Evolutionary conservation across 495 filamentous ascomycete genomes (phyloP).

Genomic region (Cenococcum geophilum): DNA sequence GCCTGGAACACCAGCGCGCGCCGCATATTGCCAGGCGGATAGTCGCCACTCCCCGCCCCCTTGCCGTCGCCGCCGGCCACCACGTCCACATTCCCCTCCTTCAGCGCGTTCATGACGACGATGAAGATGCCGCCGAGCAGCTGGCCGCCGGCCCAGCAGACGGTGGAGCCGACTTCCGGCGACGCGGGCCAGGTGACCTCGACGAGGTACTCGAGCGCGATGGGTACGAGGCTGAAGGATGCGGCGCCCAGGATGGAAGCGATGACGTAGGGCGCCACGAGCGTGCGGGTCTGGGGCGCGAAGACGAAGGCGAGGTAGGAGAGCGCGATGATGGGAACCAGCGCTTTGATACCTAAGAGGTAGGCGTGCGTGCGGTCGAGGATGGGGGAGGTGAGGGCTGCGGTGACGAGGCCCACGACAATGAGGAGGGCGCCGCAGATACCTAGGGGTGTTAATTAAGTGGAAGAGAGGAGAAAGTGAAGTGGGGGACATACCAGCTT

Average conservation of each 20-base stretch:
- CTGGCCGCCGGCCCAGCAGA: conserved; percentile 80
- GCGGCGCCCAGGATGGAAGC: conserved; percentile 65
- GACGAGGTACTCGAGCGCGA: conserved; percentile 79
- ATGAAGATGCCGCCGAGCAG: conserved; percentile 77
- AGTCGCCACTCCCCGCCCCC: conserved; percentile 34
- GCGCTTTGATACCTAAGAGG: conserved; percentile 63
- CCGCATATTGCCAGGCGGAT: conserved; percentile 64
- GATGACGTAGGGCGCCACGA: conserved; percentile 68
- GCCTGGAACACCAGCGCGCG: conserved; percentile 72
- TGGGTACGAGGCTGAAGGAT: conserved; percentile 72
- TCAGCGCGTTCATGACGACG: conserved; percentile 71
- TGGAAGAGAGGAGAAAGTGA: too few species aligned
- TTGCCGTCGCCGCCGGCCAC: conserved; percentile 7
- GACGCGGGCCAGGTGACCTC: conserved; percentile 81
- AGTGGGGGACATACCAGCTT: conserved; percentile 48
- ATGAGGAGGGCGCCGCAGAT: conserved; percentile 90
- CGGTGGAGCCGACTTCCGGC: conserved; percentile 77
- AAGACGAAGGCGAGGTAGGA: conserved; percentile 74
- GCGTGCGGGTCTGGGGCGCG: conserved; percentile 61
- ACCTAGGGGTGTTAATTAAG: conserved; percentile 30
- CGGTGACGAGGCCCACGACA: conserved; percentile 69
- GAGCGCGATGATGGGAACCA: conserved; percentile 67
- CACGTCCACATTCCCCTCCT: conserved; percentile 39
- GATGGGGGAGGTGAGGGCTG: conserved; percentile 72
- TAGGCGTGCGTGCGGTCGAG: conserved; percentile 80